Conservation (phyloP, 306 rosid genomes). For the Biancaea sappan region DNA sequence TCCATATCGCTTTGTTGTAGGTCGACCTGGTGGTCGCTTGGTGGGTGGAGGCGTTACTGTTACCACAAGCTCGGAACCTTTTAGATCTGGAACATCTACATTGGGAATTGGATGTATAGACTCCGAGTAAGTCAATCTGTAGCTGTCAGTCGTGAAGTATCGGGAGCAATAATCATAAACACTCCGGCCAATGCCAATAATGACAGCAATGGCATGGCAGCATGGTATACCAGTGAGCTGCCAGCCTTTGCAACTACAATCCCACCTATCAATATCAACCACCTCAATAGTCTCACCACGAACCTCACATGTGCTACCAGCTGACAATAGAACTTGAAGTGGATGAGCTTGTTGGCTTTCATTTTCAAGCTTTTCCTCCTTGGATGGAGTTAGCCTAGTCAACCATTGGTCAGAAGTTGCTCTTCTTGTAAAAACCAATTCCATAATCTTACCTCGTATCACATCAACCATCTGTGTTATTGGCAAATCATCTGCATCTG, state of each 20-base stretch:
- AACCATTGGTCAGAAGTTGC: conserved; percentile 73
- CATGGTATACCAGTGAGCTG: conserved; percentile 84
- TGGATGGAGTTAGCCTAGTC: conserved; percentile 78
- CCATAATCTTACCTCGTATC: conserved; percentile 80
- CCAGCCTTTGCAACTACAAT: conserved; percentile 94
- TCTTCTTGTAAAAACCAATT: conserved; percentile 65
- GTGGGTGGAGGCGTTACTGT: conserved; percentile 95
- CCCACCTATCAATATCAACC: conserved; percentile 81
- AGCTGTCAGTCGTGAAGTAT: conserved; percentile 75
- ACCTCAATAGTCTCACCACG: conserved; percentile 73
- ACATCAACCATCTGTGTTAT: conserved; percentile 96
- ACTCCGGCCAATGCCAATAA: conserved; percentile 59
- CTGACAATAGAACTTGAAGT: conserved; percentile 61
- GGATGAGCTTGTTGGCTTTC: conserved; percentile 59
- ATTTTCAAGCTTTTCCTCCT: conserved; percentile 85
- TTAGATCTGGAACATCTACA: conserved; percentile 47
- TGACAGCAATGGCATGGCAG: conserved; percentile 82
- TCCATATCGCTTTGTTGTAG: conserved; percentile 71
- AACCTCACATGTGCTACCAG: conserved; percentile 80
- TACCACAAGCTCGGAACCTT: conserved; percentile 54
- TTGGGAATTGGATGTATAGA: conserved; percentile 58
- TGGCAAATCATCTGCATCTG: conserved; percentile 86
- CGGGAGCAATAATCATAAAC: conserved; percentile 87
- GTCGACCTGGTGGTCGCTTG: conserved; percentile 94
- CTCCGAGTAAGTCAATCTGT: conserved; percentile 82